phyloP scores from a whole-genome alignment of 78 protist genomes.

The Dictyostelium capitatum region DNA sequence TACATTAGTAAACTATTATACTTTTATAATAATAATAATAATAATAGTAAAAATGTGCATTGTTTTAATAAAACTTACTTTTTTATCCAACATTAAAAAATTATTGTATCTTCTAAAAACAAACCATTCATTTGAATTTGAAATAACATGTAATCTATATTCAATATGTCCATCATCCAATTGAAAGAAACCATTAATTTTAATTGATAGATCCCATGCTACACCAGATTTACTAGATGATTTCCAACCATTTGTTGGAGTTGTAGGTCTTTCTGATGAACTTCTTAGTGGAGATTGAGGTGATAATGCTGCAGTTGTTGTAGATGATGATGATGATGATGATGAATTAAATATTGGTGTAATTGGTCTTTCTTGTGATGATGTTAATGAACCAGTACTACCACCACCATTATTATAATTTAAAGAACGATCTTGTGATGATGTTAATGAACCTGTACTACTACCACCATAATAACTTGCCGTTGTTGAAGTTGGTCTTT shows the following conservation, averaged over 20 bases:
- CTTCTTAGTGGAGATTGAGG: neutral
- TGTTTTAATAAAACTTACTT: constrained; percentile 2
- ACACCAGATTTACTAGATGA: constrained; percentile 48
- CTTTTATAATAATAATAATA: too few relatives aligned
- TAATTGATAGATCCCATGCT: constrained; percentile 52
- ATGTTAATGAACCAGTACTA: neutral
- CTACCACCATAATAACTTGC: neutral
- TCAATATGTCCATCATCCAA: constrained; percentile 14
- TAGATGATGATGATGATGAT: neutral
- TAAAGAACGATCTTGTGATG: neutral
- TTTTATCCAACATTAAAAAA: constrained; percentile 55
- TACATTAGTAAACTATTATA: neutral
- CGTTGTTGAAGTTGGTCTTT: neutral
- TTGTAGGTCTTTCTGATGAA: neutral
- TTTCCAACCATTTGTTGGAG: constrained; percentile 29
- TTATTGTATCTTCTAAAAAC: constrained; percentile 71
- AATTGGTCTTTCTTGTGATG: constrained; percentile 8
- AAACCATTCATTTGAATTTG: constrained; percentile 56
- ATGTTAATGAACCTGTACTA: constrained; percentile 1
- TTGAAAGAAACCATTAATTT: constrained; percentile 35
- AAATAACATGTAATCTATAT: constrained; percentile 41
- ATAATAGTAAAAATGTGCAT: too few relatives aligned
- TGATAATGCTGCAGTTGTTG: neutral
- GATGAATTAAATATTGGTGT: constrained; percentile 31
- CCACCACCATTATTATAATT: neutral